These are phyloP conservation scores for Fusarium humuli DNA, from an alignment of 2,329 filamentous ascomycete genomes.

Conservation along the genomic window DNA sequence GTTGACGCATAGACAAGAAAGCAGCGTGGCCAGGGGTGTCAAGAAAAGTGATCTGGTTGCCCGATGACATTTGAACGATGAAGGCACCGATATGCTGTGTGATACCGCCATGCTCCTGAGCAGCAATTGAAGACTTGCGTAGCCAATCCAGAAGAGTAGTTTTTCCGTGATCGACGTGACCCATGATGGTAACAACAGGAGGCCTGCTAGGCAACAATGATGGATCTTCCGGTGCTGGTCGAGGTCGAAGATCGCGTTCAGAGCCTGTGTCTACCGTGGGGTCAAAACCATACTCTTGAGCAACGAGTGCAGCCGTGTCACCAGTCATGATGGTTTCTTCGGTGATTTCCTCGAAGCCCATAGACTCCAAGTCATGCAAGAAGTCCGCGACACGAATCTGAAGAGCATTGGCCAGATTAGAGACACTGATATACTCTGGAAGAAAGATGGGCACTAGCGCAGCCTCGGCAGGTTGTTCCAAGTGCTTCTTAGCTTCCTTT, in stretches of 20 bases:
- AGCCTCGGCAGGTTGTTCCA: constrained; percentile 56
- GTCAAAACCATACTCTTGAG: constrained; percentile 92
- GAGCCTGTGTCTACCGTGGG: constrained; percentile 78
- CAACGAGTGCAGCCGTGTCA: constrained; percentile 90
- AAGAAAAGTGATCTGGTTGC: constrained; percentile 93
- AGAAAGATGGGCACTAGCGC: constrained; percentile 73
- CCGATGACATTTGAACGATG: constrained; percentile 85
- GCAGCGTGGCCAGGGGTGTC: constrained; percentile 97
- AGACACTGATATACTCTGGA: constrained; percentile 92
- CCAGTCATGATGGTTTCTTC: constrained; percentile 88
- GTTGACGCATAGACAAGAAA: constrained; percentile 94
- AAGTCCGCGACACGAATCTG: constrained; percentile 79
- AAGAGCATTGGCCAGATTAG: constrained; percentile 80
- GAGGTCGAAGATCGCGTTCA: constrained; percentile 75
- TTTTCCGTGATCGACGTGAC: constrained; percentile 98
- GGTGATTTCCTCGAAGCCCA: constrained; percentile 89
- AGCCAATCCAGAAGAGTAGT: constrained; percentile 95
- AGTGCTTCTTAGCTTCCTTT: constrained; percentile 54
- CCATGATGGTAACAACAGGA: constrained; percentile 99
- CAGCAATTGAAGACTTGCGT: constrained; percentile 90
- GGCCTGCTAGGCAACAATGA: constrained; percentile 78
- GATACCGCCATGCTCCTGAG: constrained; percentile 93
- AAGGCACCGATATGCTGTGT: constrained; percentile 99
- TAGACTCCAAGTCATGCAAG: constrained; percentile 78
- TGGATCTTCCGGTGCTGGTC: constrained; percentile 75